These are phyloP conservation scores for Linnemannia zychae DNA, from an alignment of 192 early-diverging fungal genomes.

Conservation along the genomic window DNA sequence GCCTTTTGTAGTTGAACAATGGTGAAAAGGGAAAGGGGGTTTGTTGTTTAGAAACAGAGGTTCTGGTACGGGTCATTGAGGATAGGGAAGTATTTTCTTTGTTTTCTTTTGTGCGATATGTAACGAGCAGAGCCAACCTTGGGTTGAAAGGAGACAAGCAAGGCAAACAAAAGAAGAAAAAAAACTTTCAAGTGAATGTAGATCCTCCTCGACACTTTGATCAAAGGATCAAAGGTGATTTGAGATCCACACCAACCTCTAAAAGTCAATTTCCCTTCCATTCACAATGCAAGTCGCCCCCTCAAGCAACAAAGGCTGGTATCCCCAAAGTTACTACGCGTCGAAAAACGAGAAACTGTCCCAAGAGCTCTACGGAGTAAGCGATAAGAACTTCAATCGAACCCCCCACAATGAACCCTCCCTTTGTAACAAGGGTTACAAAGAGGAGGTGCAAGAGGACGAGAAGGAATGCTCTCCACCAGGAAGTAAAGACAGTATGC, in stretches of 20 bases:
- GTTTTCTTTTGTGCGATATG: neutral
- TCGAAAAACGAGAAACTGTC: neutral
- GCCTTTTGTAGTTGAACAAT: constrained; percentile 28
- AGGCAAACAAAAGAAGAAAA: neutral
- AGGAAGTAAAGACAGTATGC: neutral
- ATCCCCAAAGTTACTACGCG: neutral
- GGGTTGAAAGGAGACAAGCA: neutral
- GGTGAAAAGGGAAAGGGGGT: neutral
- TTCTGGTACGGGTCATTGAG: constrained; percentile 56
- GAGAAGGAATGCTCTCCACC: constrained; percentile 9
- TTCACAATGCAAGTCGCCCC: neutral
- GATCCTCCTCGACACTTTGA: neutral
- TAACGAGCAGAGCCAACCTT: neutral
- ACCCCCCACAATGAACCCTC: neutral
- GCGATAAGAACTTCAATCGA: constrained; percentile 4
- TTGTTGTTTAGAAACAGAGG: constrained; percentile 23
- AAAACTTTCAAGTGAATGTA: neutral
- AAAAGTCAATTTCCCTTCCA: constrained; percentile 13
- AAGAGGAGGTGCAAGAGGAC: neutral
- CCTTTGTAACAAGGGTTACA: neutral
- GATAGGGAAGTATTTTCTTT: constrained; percentile 11
- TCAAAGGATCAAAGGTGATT: neutral
- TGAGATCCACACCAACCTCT: neutral
- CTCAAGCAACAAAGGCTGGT: neutral
- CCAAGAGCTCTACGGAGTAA: constrained; percentile 50